Evolutionary conservation across 2,329 filamentous ascomycete species (phyloP).

Genomic region (Ceratocystis smalleyi): DNA sequence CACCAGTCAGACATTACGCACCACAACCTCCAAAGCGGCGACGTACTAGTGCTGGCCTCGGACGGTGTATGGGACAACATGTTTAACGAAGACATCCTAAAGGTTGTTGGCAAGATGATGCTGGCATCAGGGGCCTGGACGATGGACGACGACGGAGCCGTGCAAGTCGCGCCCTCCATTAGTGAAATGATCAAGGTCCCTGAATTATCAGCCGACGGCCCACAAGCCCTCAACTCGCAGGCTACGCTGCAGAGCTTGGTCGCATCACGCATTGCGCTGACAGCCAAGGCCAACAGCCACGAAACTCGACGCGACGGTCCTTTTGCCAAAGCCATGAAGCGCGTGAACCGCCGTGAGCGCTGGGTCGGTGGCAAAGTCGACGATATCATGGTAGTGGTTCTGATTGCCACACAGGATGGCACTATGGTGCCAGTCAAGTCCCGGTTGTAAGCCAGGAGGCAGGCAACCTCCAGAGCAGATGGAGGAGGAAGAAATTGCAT

Average conservation of each 20-base stretch:
- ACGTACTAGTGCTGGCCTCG: conserved; percentile 84
- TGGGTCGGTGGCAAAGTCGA: conserved; percentile 91
- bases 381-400: conserved; percentile 79
- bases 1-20: conserved; percentile 67
- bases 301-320: conserved; percentile 75
- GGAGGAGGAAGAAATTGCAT: background rate
- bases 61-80: conserved; percentile 96
- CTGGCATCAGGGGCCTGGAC: conserved; percentile 58
- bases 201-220: conserved; percentile 19
- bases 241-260: conserved; percentile 58
- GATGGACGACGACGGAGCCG: conserved; percentile 41
- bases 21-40: conserved; percentile 68
- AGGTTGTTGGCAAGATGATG: conserved; percentile 66
- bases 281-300: conserved; percentile 71
- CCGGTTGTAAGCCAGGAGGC: conserved; percentile 21
- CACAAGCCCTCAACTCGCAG: conserved; percentile 13
- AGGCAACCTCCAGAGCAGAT: background rate
- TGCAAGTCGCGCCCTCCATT: conserved; percentile 48
- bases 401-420: conserved; percentile 54
- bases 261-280: conserved; percentile 61
- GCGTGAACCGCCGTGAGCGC: conserved; percentile 67
- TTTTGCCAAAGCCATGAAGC: conserved; percentile 88
- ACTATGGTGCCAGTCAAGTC: conserved; percentile 20
- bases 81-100: conserved; percentile 75
- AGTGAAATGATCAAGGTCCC: conserved; percentile 29